Evolutionary conservation across 768 basidiomycete genomes (phyloP), one percentile per base, ranked within the genome.

Genomic region (Mycena vulgaris): DNA sequence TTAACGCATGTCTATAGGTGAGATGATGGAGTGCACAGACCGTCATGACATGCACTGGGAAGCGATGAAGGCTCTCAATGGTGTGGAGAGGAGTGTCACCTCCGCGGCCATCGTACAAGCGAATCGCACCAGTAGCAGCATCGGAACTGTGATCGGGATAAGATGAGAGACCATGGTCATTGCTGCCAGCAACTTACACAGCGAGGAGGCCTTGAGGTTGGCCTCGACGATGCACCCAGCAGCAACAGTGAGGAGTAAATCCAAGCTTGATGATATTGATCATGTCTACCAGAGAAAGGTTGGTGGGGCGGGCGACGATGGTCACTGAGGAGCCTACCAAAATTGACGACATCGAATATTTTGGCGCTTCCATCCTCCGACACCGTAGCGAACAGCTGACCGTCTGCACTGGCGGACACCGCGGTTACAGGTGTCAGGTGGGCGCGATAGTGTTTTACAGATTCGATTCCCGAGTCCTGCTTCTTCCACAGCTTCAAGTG

Each of bases 401-500:
- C 98, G 78, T 99, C 97, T 49, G 92, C 92, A 75, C 95, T 97
- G 28, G 92, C 93, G 27, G 93, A 93, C 5, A 98, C 92, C 10
- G 89, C 90, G 5, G 90, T 84, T 28, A 99, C 88, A 11, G 95
- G 89, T 28, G 88, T 87, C 25, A 97, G 85, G 75, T 98, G 97
- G 1, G 98, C 96, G 52, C 98, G 92, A 80, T 97, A 99, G 73
- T 97, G 95, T 82, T 99, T 99, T 68, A 99, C 97, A 75, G 98
- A 99, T 82, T 99, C 98, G 76, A 99, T 96, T 5, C 97, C 97
- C 8, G 85, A 79, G 25, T 96, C 94, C 83, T 98, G 96, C 81
- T 99, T 99, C 86, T 98, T 99, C 98, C 98, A 99, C n/a, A 99
- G 82, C 80, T 99, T 99, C 71, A 99, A 81, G 80, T 96, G 93